Evolutionary conservation across 495 filamentous ascomycete species (phyloP), one percentile per base, ranked within the genome.

Genomic region (Ramalina intermedia): DNA sequence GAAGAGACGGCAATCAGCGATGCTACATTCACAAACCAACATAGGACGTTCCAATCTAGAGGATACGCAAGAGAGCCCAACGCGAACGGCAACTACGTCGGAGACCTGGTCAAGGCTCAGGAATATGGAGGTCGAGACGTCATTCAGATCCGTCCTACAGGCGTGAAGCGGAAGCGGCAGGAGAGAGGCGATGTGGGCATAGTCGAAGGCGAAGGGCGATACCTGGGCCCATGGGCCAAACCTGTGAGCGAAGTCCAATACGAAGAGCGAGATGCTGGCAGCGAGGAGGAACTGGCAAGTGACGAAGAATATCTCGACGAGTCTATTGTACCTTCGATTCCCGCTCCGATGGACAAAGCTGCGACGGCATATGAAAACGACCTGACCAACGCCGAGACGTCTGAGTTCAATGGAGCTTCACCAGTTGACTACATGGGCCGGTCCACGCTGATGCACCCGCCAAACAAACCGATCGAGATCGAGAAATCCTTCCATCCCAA

Each of bases 211-310:
- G 81, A 85, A 6, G 81, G 80, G 36, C 80, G 87, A 23, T 96
- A 96, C 63, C 73, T 89, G 26, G 93, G 91, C 1, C 93, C 91
- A 0, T 99, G 93, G 93, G 91, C 93, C 26, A 77, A 74, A 61
- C 96, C 91, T 55, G 76, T 82, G 50, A 70, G 76, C 51, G 70
- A 79, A 36, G 69, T 72, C 51, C 63, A 71, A 36, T 86, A 84
- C 52, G 80, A 88, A 58, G 69, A 74, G 21, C 62, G 71, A 47
- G 64, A 62, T 35, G 66, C 60, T 48, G 58, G 55, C 59, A 69
- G 59, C 39, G 79, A 66, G 53, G 81, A 72, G 55, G 80, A 80
- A 55, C 66, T 79, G 50, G 84, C 69, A 43, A 88, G 80, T 54
- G 85, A 85, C 54, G 84, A 89, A 64, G 85, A 88, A 50, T 86